A percentile compares a stretch with the other conserved stretches of the same genome.
Evolutionary conservation across 2,329 filamentous ascomycete species (phyloP).

Genomic region (Colletotrichum liaoningense): DNA sequence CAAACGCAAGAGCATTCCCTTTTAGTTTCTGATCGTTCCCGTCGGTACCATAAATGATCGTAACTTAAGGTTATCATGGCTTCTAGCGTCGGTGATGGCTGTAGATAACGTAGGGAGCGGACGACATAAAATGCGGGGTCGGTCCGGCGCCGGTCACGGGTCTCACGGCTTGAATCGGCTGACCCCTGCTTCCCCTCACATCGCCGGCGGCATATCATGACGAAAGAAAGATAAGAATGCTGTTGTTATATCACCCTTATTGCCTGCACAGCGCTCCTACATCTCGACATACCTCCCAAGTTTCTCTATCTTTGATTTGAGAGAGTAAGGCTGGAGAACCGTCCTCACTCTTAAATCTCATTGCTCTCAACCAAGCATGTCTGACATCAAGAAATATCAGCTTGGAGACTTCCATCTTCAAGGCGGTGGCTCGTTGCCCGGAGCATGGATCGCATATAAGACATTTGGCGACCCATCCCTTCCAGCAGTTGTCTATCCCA

Average conservation of each 20-base stretch:
- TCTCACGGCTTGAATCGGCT: neutral
- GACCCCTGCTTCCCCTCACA: neutral
- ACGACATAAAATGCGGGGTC: conserved; percentile 1
- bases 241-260: neutral
- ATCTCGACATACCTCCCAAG: neutral
- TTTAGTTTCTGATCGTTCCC: no score
- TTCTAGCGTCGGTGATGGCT: no score
- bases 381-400: conserved; percentile 57
- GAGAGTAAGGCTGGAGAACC: neutral
- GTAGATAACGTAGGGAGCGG: neutral
- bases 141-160: no score
- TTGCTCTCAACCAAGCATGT: neutral
- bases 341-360: no score
- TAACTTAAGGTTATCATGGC: neutral
- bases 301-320: neutral
- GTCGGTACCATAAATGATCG: no score
- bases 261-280: neutral
- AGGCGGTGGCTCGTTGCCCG: conserved; percentile 69
- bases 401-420: conserved; percentile 77
- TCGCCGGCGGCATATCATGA: neutral
- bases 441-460: conserved; percentile 81
- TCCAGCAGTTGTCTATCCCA: conserved; percentile 80
- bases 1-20: no score
- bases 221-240: neutral
- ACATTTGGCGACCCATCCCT: conserved; percentile 73